Conservation (phyloP, 805 yeast species). For the Yarrowia keelungensis region DNA sequence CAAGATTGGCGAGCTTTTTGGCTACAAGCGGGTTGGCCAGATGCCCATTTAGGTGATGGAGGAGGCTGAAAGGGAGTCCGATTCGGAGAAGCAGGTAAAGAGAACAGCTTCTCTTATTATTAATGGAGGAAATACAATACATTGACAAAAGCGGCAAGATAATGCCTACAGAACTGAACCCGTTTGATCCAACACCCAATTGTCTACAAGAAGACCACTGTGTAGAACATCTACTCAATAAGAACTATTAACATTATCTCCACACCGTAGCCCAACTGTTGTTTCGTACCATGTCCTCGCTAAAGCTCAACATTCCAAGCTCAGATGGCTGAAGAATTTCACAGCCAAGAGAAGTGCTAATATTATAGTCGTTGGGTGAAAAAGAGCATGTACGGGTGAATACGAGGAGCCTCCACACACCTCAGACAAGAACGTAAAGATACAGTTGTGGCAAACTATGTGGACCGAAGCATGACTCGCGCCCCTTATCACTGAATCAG, state of each 20-base stretch:
- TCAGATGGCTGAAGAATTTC: background rate
- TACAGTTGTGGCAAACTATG: too few species aligned
- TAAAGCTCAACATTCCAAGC: conserved; percentile 24
- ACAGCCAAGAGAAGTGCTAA: background rate
- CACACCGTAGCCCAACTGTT: background rate
- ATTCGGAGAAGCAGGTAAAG: too few species aligned
- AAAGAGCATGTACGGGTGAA: background rate
- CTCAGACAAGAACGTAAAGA: too few species aligned
- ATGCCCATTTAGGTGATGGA: conserved; percentile 18
- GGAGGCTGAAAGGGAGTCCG: too few species aligned
- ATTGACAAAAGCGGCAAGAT: too few species aligned
- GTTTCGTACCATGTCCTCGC: background rate
- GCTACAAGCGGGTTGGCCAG: conserved; percentile 24
- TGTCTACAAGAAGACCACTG: background rate
- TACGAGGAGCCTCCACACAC: too few species aligned
- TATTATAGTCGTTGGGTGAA: conserved; percentile 1
- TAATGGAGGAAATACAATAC: too few species aligned
- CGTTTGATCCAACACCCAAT: background rate
- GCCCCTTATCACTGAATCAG: too few species aligned
- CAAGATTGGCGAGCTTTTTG: conserved; percentile 18
- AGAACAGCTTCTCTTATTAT: too few species aligned
- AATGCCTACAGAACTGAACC: too few species aligned
- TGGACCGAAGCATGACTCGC: too few species aligned
- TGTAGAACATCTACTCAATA: background rate
- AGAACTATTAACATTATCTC: conserved; percentile 3